phyloP scores from a whole-genome alignment of 768 basidiomycete species.

The Russula lepida region DNA sequence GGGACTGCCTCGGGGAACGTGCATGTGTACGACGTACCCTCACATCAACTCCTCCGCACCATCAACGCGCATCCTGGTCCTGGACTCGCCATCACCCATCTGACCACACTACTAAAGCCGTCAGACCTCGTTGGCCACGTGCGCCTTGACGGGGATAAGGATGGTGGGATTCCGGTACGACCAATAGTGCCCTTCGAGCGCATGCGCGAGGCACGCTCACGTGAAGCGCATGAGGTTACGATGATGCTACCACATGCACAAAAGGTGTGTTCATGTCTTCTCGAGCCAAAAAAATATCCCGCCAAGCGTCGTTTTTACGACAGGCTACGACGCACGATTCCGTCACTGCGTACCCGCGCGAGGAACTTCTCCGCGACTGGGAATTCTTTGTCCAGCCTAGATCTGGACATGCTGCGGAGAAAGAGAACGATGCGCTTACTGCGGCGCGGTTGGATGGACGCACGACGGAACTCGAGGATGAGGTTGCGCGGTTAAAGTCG shows the following conservation, averaged over 20 bases:
- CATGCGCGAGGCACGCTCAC: conserved; percentile 54
- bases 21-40: conserved; percentile 79
- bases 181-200: conserved; percentile 65
- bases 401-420: conserved; percentile 17
- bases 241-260: conserved; percentile 46
- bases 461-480: conserved; percentile 61
- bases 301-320: not conserved
- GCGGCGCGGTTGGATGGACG: conserved; percentile 40
- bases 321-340: conserved; percentile 22
- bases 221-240: conserved; percentile 65
- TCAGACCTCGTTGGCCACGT: conserved; percentile 80
- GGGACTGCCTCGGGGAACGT: conserved; percentile 71
- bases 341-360: conserved; percentile 35
- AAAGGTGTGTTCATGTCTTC: conserved; percentile 29
- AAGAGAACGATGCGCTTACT: conserved; percentile 28
- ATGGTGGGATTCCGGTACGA: conserved; percentile 55
- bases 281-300: not conserved
- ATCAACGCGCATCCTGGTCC: conserved; percentile 63
- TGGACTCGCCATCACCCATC: conserved; percentile 48
- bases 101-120: conserved; percentile 78
- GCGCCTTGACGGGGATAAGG: conserved; percentile 36
- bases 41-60: conserved; percentile 81
- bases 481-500: conserved; percentile 55
- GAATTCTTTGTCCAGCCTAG: conserved; percentile 51
- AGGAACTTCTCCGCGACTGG: conserved; percentile 58